These are phyloP conservation scores for Nymphaea colorata DNA, from an alignment of 164 flowering plant species.

Conservation along the genomic window DNA sequence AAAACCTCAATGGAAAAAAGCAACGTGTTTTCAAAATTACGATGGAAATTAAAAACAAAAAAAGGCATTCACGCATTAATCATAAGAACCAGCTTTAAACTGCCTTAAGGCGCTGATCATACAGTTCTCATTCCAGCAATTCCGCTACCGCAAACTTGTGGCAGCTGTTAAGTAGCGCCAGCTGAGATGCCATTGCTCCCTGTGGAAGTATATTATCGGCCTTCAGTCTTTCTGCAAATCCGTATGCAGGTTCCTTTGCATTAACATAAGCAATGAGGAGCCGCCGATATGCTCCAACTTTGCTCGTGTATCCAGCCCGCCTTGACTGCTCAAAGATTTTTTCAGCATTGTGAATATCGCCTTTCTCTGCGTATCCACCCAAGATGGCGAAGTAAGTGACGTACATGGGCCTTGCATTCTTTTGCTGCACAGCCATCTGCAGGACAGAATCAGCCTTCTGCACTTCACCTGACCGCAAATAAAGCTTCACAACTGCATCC, in stretches of 20 bases:
- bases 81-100: too few species aligned
- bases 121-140: constrained; percentile 38
- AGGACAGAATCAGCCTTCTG: constrained; percentile 71
- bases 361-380: constrained; percentile 61
- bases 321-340: constrained; percentile 53
- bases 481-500: constrained; percentile 67
- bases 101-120: too few species aligned
- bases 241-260: constrained; percentile 73
- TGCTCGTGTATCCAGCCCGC: constrained; percentile 40
- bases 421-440: constrained; percentile 43
- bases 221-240: constrained; percentile 70
- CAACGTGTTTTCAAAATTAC: too few species aligned
- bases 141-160: constrained; percentile 46
- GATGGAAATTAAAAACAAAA: too few species aligned
- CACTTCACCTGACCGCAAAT: constrained; percentile 74
- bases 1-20: too few species aligned
- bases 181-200: constrained; percentile 24
- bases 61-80: too few species aligned
- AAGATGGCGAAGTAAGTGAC: constrained; percentile 34
- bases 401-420: constrained; percentile 33
- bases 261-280: constrained; percentile 50
- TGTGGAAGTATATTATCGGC: constrained; percentile 72
- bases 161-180: constrained; percentile 45
- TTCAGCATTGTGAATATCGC: constrained; percentile 76
- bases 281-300: constrained; percentile 30